Base-by-base conservation (phyloP, 352 stramenopile species). In the Phytophthora sansomeana region DNA sequence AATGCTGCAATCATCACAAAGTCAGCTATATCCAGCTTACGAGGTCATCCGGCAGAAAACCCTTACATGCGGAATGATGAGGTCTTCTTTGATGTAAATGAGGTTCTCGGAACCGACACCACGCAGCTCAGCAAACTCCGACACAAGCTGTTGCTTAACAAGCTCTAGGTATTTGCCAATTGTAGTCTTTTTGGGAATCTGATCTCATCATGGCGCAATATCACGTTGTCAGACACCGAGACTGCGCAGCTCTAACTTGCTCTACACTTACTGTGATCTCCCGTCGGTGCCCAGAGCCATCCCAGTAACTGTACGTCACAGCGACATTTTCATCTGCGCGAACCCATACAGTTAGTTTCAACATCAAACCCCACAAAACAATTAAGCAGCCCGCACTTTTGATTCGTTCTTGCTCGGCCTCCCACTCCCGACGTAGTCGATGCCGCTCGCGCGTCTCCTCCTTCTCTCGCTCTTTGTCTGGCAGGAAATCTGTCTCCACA, bases 251-350 rank as follows among this genome's bases (percentile, higher is more conserved):
- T 28, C 21, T 24, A 17, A 7, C 44, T 24, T 21, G n/a, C 39
- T 67, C 26, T 24, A 29, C 21, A 58, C 63, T 63, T 24, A 98
- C 90, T 26, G 78, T 91, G 24, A 99, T 92, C 46, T 92, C 87
- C 38, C 95, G 81, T 43, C 97, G 84, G 90, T 99, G 97, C 1
- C 97, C 98, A 14, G 89, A 97, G 19, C 98, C 98, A 72, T 99
- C 97, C 96, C 96, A 99, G 74, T 99, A 99, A 39, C 89, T 98
- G 83, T 99, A 99, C 6, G 95, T 98, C 39, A 99, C 97, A 53
- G 97, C 79, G 26, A 99, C 83, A 48, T 90, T 72, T 68, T 99
- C 89, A 58, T 89, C 87, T 95, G 50, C 17, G 21, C 21, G 43
- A 21, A 19, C 17, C 52, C 17, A 38, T 11, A 7, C 2, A 21